phyloP scores from a whole-genome alignment of 225 moss, liverwort and hornwort species.

The Climacium dendroides region DNA sequence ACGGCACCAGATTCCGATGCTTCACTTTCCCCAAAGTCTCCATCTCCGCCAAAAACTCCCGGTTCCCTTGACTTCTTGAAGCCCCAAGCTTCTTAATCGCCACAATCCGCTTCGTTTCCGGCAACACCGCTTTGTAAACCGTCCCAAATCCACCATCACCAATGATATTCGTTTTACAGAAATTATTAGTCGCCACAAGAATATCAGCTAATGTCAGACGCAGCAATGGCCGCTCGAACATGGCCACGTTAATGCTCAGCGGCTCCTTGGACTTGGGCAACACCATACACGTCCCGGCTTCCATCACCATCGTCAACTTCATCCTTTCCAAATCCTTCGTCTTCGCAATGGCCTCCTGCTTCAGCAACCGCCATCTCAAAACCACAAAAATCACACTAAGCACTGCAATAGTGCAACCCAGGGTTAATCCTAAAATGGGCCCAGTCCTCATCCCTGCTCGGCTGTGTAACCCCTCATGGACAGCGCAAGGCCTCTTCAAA shows the following conservation, averaged over 20 bases:
- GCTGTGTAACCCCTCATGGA: not conserved
- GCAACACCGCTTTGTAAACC: conserved; percentile 67
- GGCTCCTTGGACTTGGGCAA: conserved; percentile 66
- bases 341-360: conserved; percentile 27
- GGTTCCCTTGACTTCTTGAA: conserved; percentile 62
- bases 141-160: conserved; percentile 87
- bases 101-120: conserved; percentile 54
- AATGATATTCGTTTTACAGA: conserved; percentile 81
- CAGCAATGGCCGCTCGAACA: conserved; percentile 69
- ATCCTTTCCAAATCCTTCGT: conserved; percentile 49
- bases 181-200: conserved; percentile 65
- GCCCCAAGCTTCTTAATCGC: conserved; percentile 79
- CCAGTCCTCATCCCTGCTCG: conserved; percentile 4
- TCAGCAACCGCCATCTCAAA: conserved; percentile 39
- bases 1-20: conserved; percentile 59
- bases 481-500: conserved; percentile 3
- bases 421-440: conserved; percentile 52
- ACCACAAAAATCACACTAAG: conserved; percentile 34
- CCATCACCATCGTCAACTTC: conserved; percentile 55
- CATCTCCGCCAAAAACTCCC: conserved; percentile 84
- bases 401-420: conserved; percentile 45
- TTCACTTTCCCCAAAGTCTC: conserved; percentile 87
- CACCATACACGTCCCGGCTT: conserved; percentile 47
- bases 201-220: conserved; percentile 70
- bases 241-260: conserved; percentile 76